Evolutionary conservation across 331 rosid genomes (phyloP), one percentile per base, ranked within the genome.

Genomic region (Prunus yedoensis): DNA sequence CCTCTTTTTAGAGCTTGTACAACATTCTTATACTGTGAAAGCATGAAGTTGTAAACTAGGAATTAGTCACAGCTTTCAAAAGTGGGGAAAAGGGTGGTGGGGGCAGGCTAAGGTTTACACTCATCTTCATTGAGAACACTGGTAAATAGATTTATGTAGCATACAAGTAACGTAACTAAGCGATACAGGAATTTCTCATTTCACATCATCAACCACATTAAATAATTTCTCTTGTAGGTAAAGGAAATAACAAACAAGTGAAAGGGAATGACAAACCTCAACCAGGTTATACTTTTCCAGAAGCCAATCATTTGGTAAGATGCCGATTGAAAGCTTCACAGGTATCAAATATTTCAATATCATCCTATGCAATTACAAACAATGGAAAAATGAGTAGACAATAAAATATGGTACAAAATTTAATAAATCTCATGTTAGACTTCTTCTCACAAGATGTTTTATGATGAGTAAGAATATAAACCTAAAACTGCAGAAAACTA

Each of bases 241-340:
- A 68, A 50, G 35, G 20, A 50, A 10, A 76, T 54, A 53, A 61
- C 14, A 68, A 79, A 49, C 45, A 53, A 41, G 17, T 66, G 68
- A 59, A 69, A 45, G 47, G 47, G 41, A 73, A 38, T 15, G 71
- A 46, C 86, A 74, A 83, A 92, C 99, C 96, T 95, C 97, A 66
- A 88, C 80, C 72, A 95, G 83, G 82, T 89, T 90, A 82, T 89
- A 84, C 87, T 82, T 85, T 88, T 88, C 88, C 70, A 95, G 80
- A 70, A 95, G 91, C 84, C 84, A 79, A 72, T 83, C 88, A 50
- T 75, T 87, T 41, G 99, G 99, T 76, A 95, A 85, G 83, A 95
- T 91, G 84, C 97, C 97, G 11, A 90, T 85, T 28, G 99, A 95
- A 83, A 95, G 97, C 96, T 95, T 92, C 83, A 90, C 98, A 16